These are phyloP conservation scores for Nemania sp. DNA, from an alignment of 2,329 filamentous ascomycete species.

Conservation along the genomic window DNA sequence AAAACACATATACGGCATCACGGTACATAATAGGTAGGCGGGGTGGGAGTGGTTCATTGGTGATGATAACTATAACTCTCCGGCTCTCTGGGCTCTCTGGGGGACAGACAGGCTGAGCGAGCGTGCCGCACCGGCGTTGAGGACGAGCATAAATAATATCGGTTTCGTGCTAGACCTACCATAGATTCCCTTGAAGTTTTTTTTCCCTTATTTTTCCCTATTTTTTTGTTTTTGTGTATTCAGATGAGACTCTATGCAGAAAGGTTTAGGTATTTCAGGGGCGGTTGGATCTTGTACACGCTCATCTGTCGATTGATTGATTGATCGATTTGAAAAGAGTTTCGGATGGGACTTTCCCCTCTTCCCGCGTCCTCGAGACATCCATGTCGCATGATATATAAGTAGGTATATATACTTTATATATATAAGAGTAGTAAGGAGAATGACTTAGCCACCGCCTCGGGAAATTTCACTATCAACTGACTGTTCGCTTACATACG, in stretches of 20 bases:
- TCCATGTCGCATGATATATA: neutral
- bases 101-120: neutral
- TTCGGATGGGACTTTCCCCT: too few relatives aligned
- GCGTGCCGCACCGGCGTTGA: conserved; percentile 9
- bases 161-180: conserved; percentile 1
- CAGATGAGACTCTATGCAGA: too few relatives aligned
- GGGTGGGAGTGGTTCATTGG: neutral
- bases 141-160: neutral
- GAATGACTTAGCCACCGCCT: neutral
- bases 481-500: neutral
- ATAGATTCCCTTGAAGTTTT: conserved; percentile 17
- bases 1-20: neutral
- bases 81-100: too few relatives aligned
- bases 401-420: too few relatives aligned
- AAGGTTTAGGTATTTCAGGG: too few relatives aligned
- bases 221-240: too few relatives aligned
- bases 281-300: too few relatives aligned
- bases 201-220: neutral
- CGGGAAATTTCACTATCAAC: neutral
- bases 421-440: neutral
- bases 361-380: neutral
- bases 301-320: too few relatives aligned
- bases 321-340: too few relatives aligned
- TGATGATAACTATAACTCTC: neutral
- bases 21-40: too few relatives aligned